Base-by-base conservation (phyloP, 306 rosid genomes). In the Glycine soja region DNA sequence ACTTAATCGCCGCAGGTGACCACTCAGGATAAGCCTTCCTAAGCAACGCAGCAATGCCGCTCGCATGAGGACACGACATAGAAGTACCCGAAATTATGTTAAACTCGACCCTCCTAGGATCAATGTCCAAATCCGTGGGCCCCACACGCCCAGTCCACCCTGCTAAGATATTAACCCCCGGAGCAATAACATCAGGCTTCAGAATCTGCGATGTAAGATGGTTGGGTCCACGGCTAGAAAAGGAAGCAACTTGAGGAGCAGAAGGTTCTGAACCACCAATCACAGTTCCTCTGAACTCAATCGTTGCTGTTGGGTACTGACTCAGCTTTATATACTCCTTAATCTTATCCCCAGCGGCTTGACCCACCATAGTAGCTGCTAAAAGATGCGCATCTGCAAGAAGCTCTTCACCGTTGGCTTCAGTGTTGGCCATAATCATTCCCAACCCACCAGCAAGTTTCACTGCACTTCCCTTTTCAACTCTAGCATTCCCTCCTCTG, bases 71-170 rank as follows among this genome's bases (percentile, higher is more conserved):
- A 57, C 99, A 93, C 6, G 99, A 82, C 97, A 95, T 95, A 5
- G 99, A 95, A n/a, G 99, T 95, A 1, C 99, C 97, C 0, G 99
- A 95, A 30, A 93, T 91, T 42, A 95, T 95, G 82, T 95, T 95
- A 81, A 91, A 95, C 83, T 93, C 97, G 10, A 93, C 97, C 19
- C 99, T 78, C 56, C 99, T 91, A 14, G 94, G 86, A 85, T 95
- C 99, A 38, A 90, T 76, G 14, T 89, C 92, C 58, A 95, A 75
- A 87, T 90, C 92, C 1, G 97, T 91, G 4, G 99, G 97, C 4
- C 93, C 84, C 2, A 80, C 79, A 8, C n/a, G 85, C 3, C 97
- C 97, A 8, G 94, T 95, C 99, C 97, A 95, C 3, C 90, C 95
- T 9, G 97, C 99, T 70, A 91, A 81, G 82, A 95, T 90, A 87